Conservation (phyloP, 805 yeast species). For the Starmerella stellata region DNA sequence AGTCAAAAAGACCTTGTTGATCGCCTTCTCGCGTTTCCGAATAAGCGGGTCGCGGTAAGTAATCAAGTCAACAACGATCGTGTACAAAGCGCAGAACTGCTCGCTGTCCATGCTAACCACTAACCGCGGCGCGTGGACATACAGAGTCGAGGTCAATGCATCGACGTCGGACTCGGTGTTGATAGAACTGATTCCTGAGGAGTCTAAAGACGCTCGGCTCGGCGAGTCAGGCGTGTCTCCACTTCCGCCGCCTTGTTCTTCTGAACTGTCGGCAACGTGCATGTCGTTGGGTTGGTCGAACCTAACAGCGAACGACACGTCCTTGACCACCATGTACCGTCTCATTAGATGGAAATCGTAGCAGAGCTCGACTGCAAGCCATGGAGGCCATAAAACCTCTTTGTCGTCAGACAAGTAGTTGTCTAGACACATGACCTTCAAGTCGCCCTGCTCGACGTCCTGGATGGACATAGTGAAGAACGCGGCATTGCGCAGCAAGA, state of each 20-base stretch:
- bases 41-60: conserved; percentile 59
- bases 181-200: not conserved
- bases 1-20: conserved; percentile 49
- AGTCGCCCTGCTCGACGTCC: conserved; percentile 39
- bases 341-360: conserved; percentile 33
- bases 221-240: not conserved
- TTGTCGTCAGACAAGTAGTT: conserved; percentile 43
- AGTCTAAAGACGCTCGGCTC: not conserved
- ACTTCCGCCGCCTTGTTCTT: not conserved
- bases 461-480: conserved; percentile 46
- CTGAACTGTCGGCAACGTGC: conserved; percentile 19
- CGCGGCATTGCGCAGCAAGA: conserved; percentile 49
- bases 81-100: conserved; percentile 52
- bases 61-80: conserved; percentile 43
- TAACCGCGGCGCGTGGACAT: conserved; percentile 51
- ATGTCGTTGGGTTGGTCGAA: conserved; percentile 38
- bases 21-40: conserved; percentile 36
- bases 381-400: conserved; percentile 58
- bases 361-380: conserved; percentile 60
- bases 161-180: conserved; percentile 2
- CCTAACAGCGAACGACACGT: conserved; percentile 43
- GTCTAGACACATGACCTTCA: conserved; percentile 29
- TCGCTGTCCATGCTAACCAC: conserved; percentile 50
- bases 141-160: conserved; percentile 6
- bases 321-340: conserved; percentile 39